Conservation (phyloP, 352 stramenopile genomes). For the Globisporangium apiculatum region DNA sequence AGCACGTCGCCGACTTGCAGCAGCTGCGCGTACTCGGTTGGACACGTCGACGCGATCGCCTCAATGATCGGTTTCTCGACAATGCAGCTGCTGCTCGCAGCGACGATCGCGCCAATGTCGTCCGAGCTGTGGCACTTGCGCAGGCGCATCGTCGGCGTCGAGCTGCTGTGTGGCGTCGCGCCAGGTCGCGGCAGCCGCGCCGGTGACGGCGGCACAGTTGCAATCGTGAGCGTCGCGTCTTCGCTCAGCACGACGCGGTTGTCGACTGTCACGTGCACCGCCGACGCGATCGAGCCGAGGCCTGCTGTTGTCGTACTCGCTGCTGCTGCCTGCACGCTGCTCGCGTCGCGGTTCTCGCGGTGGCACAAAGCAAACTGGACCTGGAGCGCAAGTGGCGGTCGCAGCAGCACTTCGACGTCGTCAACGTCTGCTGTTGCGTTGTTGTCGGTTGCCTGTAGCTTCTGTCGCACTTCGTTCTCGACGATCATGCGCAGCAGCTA, state of each 20-base stretch:
- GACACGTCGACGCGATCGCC: conserved; percentile 19
- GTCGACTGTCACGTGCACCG: conserved; percentile 22
- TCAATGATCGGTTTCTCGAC: conserved; percentile 35
- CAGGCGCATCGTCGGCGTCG: conserved; percentile 6
- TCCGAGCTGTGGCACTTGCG: conserved; percentile 59
- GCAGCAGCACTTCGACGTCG: conserved; percentile 54
- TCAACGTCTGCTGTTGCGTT: neutral
- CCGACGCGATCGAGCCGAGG: conserved; percentile 32
- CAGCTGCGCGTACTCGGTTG: conserved; percentile 33
- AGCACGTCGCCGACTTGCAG: conserved; percentile 62
- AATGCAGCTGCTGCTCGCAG: conserved; percentile 8
- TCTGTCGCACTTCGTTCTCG: conserved; percentile 53
- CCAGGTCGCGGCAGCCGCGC: neutral
- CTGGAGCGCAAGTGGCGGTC: conserved; percentile 35
- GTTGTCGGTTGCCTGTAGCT: conserved; percentile 6
- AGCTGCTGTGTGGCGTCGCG: neutral
- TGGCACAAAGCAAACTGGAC: conserved; percentile 53
- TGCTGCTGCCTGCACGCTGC: neutral
- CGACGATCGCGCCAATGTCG: conserved; percentile 31
- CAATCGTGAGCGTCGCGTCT: conserved; percentile 19
- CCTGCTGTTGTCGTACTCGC: conserved; percentile 5
- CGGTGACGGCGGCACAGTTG: neutral
- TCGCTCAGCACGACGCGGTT: conserved; percentile 37
- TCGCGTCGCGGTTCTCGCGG: conserved; percentile 31
- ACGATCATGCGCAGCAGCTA: conserved; percentile 63